Conservation (phyloP, 1,284 basidiomycete genomes). For the Marasmius oreades region DNA sequence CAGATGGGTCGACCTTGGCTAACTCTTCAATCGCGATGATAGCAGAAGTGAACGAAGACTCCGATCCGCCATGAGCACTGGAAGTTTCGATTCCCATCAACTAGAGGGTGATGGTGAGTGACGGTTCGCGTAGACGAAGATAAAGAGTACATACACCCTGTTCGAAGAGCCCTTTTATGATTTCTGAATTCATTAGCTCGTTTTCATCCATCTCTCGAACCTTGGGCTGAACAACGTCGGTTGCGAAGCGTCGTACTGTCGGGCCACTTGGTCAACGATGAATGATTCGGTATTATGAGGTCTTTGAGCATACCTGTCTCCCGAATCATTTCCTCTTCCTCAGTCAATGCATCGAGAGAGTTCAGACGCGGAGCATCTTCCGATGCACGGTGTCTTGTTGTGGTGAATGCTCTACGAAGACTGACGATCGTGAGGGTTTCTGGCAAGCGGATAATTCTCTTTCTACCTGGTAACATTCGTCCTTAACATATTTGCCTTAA, state of each 20-base stretch:
- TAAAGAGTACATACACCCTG: conserved; percentile 71
- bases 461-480: conserved; percentile 6
- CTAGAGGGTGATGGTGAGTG: conserved; percentile 34
- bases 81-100: conserved; percentile 97
- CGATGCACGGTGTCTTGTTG: conserved; percentile 32
- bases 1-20: conserved; percentile 93
- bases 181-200: conserved; percentile 87
- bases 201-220: conserved; percentile 98
- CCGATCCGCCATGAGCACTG: conserved; percentile 82
- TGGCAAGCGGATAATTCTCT: neutral
- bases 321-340: conserved; percentile 89
- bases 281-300: neutral
- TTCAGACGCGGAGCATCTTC: conserved; percentile 33
- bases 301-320: conserved; percentile 67
- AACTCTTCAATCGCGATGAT: conserved; percentile 98
- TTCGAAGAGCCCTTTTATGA: conserved; percentile 92
- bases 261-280: neutral
- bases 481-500: neutral
- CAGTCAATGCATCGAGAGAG: conserved; percentile 80
- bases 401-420: conserved; percentile 35
- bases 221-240: conserved; percentile 86
- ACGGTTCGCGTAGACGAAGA: neutral
- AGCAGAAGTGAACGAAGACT: conserved; percentile 90
- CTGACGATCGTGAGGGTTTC: neutral
- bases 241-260: conserved; percentile 82